Base-by-base conservation (phyloP, 129 eudicot species). In the Flaveria trinervia region DNA sequence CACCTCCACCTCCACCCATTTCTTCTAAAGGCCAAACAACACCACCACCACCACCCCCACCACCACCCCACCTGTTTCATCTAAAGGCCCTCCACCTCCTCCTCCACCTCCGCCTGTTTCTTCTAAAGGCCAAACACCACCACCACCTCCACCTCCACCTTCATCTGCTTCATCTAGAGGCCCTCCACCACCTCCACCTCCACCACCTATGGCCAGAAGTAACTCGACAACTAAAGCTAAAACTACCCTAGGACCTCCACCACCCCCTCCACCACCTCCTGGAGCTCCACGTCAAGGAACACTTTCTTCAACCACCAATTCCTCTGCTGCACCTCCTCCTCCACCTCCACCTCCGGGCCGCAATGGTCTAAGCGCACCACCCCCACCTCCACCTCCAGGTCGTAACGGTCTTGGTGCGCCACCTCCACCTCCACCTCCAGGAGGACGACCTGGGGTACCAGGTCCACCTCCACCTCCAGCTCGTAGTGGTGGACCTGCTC, bases 391-490 rank as follows among this genome's bases (percentile, higher is more conserved):
- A 70, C 74, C 64, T 49, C 75, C 62, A 3, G 62, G 46, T 0
- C 46, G 25, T 46, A 68, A 30, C 12, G 68, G 68, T 61, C 68
- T 56, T 57, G 76, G 75, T 49, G 64, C 48, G 12, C 64, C 75
- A 15, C 26, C 45, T 49, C 76, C 59, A 14, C 74, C 74, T 45
- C 60, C 76, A 30, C 65, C 65, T 9, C 75, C 64, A 26, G 57
- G 85, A 22, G 57, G 85, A 22, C 75, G 43, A 2, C 74, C 75
- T 65, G 71, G 73, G 66, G 86, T 82, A 22, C 88, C 92, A 23
- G 82, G 84, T 18, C 94, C 94, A 28, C 89, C 90, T 28, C 69
- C 69, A 30, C 69, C 64, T 44, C 65, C 64, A n/a, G 65, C 65
- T 28, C 43, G 45, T 26, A 2, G 73, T 44, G 64, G 76, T 51